Percentiles rank a stretch among this genome's conserved stretches.
These are phyloP conservation scores for Fusarium chuoi DNA, from an alignment of 2,329 filamentous ascomycete genomes.

Conservation along the genomic window DNA sequence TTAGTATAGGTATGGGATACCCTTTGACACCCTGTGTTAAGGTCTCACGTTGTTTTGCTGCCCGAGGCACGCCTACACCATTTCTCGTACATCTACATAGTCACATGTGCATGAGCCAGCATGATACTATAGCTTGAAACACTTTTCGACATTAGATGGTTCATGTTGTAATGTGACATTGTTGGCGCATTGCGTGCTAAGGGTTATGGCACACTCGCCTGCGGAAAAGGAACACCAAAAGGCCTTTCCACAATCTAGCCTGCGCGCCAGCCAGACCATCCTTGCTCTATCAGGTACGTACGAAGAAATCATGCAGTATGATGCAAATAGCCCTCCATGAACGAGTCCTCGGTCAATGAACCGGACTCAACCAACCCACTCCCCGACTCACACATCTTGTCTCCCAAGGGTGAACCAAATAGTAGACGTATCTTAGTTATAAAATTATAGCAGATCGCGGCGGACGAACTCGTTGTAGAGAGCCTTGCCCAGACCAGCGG, in stretches of 20 bases:
- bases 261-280: conserved; percentile 44
- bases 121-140: conserved; percentile 18
- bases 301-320: conserved; percentile 45
- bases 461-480: conserved; percentile 96
- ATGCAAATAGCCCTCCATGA: conserved; percentile 45
- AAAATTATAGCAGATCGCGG: conserved; percentile 86
- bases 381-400: conserved; percentile 21
- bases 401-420: conserved; percentile 12
- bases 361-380: conserved; percentile 39
- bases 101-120: conserved; percentile 3
- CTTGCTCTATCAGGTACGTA: conserved; percentile 50
- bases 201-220: conserved; percentile 38
- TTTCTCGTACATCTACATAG: background rate
- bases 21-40: too few species aligned
- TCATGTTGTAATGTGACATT: conserved; percentile 40
- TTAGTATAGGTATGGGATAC: too few species aligned
- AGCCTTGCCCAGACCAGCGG: conserved; percentile 90
- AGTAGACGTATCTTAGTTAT: conserved; percentile 23
- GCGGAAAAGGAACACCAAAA: conserved; percentile 30
- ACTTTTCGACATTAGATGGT: conserved; percentile 35
- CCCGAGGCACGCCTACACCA: background rate
- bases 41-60: too few species aligned
- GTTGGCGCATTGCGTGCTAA: conserved; percentile 37
- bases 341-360: conserved; percentile 32
- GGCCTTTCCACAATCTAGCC: conserved; percentile 42